A percentile compares a stretch with the other conserved stretches of the same genome.
Evolutionary conservation across 805 yeast species (phyloP).

Genomic region (Pichia eremophila): DNA sequence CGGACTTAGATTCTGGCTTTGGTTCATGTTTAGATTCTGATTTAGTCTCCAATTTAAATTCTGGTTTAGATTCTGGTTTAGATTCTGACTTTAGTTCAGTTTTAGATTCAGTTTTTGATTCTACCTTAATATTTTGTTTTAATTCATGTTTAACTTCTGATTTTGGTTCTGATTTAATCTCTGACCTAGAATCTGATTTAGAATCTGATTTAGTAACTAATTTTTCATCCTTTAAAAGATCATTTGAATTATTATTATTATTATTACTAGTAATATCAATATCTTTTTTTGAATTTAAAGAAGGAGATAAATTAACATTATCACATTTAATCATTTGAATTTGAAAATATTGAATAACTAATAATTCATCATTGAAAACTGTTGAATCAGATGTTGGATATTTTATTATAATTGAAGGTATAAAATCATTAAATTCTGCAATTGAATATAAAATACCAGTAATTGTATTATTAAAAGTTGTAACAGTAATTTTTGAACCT

Average conservation of each 20-base stretch:
- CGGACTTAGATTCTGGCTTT: neutral
- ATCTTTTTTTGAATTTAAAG: neutral
- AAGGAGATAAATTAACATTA: conserved; percentile 1
- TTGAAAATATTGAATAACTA: conserved; percentile 32
- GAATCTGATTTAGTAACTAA: neutral
- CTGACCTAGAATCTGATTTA: neutral
- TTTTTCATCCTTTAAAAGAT: too few relatives aligned
- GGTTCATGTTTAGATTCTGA: too few relatives aligned
- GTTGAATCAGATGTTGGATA: conserved; percentile 36
- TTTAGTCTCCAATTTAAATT: too few relatives aligned
- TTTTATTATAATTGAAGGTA: conserved; percentile 44
- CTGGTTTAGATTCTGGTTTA: too few relatives aligned
- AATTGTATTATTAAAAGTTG: conserved; percentile 40
- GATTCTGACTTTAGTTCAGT: too few relatives aligned
- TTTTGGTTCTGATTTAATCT: neutral
- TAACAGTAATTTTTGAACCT: conserved; percentile 48
- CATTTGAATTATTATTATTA: too few relatives aligned
- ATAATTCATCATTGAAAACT: conserved; percentile 25
- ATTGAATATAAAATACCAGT: conserved; percentile 51
- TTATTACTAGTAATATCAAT: too few relatives aligned
- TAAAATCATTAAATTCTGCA: conserved; percentile 30
- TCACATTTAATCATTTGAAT: conserved; percentile 7
- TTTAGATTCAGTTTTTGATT: too few relatives aligned
- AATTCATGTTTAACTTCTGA: neutral
- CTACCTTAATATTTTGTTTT: too few relatives aligned